Conservation (phyloP, 495 filamentous ascomycete species). For the Aspergillus asperescens region DNA sequence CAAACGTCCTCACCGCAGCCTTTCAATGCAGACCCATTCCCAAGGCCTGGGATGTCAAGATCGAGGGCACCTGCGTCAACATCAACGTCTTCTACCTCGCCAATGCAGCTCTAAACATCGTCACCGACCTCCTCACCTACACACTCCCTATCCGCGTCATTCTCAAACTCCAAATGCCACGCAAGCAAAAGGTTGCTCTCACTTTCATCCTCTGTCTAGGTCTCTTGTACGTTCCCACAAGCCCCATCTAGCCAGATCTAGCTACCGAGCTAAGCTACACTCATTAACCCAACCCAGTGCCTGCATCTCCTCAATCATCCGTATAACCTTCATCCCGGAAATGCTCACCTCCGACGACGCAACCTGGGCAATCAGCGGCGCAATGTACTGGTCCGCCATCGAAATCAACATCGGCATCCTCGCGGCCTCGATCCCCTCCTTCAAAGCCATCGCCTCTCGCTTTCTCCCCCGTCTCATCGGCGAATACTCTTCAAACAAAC, state of each 20-base stretch:
- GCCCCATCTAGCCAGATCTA: no score
- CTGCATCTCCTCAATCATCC: conserved; percentile 40
- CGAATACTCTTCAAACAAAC: conserved; percentile 32
- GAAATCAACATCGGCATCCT: conserved; percentile 42
- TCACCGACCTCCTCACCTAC: conserved; percentile 49
- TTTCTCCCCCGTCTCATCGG: conserved; percentile 38
- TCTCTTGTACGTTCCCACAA: conserved; percentile 30
- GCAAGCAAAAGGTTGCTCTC: conserved; percentile 35
- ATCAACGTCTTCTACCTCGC: conserved; percentile 43
- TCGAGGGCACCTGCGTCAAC: conserved; percentile 38
- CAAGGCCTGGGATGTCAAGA: conserved; percentile 28
- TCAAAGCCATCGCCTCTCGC: conserved; percentile 39
- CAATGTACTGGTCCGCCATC: conserved; percentile 44
- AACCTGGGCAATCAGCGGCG: conserved; percentile 37
- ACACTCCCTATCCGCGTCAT: conserved; percentile 40
- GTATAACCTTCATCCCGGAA: conserved; percentile 37
- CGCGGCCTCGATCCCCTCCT: conserved; percentile 38
- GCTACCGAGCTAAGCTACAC: no score
- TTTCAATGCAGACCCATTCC: conserved; percentile 36
- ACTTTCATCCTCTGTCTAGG: conserved; percentile 36
- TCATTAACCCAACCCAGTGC: conserved; percentile 21
- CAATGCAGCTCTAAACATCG: conserved; percentile 47
- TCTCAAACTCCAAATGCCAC: conserved; percentile 31
- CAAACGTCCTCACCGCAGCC: conserved; percentile 34
- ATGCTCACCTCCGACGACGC: conserved; percentile 34